Conservation (phyloP, 768 basidiomycete genomes). For the Zangia roseola region DNA sequence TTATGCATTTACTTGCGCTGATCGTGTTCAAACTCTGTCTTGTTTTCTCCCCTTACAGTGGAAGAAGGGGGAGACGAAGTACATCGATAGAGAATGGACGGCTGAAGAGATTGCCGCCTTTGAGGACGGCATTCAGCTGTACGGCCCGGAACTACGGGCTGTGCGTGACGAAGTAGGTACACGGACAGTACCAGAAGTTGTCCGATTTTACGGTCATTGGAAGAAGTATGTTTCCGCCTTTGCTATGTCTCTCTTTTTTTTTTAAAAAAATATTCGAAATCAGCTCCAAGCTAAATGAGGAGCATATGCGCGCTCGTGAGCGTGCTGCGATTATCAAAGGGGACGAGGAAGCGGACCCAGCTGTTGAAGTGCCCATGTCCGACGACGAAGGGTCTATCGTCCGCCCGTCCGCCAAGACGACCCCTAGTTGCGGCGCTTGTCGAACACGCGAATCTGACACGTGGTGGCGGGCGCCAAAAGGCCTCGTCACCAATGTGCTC, state of each 20-base stretch:
- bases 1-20: conserved; percentile 5
- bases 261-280: conserved; percentile 5
- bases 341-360: conserved; percentile 27
- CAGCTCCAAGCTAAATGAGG: conserved; percentile 69
- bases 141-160: conserved; percentile 78
- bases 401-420: conserved; percentile 50
- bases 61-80: conserved; percentile 66
- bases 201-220: conserved; percentile 84
- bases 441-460: conserved; percentile 70
- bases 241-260: conserved; percentile 6
- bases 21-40: conserved; percentile 8
- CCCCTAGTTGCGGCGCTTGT: conserved; percentile 77
- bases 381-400: conserved; percentile 83
- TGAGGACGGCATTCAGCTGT: conserved; percentile 68
- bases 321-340: conserved; percentile 33
- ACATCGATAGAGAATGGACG: conserved; percentile 70
- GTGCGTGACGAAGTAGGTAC: conserved; percentile 73
- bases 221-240: conserved; percentile 56
- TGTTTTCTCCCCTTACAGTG: conserved; percentile 46
- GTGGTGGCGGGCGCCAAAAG: conserved; percentile 95
- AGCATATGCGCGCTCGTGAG: conserved; percentile 52
- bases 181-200: conserved; percentile 71
- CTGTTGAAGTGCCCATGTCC: conserved; percentile 29
- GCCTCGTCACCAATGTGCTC: conserved; percentile 70
- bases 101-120: conserved; percentile 69